Evolutionary conservation across 441 rosid species (phyloP).

Genomic region (Aleurites moluccanus): DNA sequence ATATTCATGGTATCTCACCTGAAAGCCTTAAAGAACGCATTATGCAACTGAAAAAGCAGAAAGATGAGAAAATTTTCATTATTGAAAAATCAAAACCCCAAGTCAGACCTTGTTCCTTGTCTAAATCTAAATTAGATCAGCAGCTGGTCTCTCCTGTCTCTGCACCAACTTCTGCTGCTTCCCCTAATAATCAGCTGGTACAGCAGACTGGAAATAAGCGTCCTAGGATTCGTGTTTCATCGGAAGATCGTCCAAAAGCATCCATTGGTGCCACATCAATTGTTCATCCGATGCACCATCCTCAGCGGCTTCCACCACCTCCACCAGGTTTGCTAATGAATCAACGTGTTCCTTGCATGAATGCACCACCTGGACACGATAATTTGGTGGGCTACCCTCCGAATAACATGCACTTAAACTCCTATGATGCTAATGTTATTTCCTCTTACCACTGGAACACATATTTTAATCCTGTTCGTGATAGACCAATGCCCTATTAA

Average conservation of each 20-base stretch:
- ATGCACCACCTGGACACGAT: neutral
- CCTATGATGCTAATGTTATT: neutral
- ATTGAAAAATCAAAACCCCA: neutral
- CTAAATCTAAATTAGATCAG: neutral
- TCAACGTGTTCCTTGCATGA: neutral
- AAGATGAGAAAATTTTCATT: neutral
- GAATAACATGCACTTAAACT: neutral
- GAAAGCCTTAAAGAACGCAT: constrained; percentile 21
- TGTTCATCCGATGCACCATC: neutral
- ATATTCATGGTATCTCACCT: constrained; percentile 18
- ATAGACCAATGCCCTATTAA: neutral
- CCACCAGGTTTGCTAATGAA: neutral
- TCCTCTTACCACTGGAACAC: constrained; percentile 5
- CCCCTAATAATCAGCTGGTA: neutral
- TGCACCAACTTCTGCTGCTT: neutral
- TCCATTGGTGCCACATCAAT: neutral
- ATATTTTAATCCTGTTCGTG: neutral
- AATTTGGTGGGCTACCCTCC: constrained; percentile 15
- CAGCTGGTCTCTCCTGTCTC: neutral
- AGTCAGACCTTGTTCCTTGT: neutral
- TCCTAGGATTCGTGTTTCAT: constrained; percentile 3
- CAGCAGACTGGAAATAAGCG: constrained; percentile 13
- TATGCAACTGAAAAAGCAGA: constrained; percentile 20
- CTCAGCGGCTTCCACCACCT: neutral
- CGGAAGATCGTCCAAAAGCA: neutral